A percentile compares a stretch with the other conserved stretches of the same genome.
These are phyloP conservation scores for Geotrichum citri-aurantii DNA, from an alignment of 1,139 yeast species.

Conservation along the genomic window DNA sequence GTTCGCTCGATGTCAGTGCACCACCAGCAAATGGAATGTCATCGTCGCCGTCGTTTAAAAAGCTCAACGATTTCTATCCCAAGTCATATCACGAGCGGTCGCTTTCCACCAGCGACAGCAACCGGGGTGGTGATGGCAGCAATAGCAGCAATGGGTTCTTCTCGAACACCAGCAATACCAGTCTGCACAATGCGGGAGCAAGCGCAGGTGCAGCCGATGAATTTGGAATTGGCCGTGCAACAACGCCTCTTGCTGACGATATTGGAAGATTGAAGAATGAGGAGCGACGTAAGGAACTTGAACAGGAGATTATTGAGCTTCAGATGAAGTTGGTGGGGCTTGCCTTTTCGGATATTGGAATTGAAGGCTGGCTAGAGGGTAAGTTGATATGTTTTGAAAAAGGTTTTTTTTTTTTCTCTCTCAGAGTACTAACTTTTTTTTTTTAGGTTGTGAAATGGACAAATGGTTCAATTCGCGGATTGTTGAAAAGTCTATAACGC, in stretches of 20 bases:
- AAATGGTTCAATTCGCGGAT: constrained; percentile 28
- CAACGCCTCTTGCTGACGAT: constrained; percentile 33
- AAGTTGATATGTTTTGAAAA: constrained; percentile 5
- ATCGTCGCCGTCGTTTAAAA: constrained; percentile 9
- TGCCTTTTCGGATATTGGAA: constrained; percentile 30
- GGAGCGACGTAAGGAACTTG: constrained; percentile 29
- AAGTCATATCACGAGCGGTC: constrained; percentile 3
- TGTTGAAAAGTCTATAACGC: constrained; percentile 19
- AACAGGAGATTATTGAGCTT: constrained; percentile 25
- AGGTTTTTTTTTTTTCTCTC: no score
- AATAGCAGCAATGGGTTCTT: constrained; percentile 28
- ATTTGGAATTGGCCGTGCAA: constrained; percentile 23
- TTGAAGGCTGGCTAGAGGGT: constrained; percentile 29
- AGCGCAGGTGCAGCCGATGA: background rate
- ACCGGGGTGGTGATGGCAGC: constrained; percentile 26
- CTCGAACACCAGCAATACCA: constrained; percentile 1
- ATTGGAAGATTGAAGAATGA: constrained; percentile 33
- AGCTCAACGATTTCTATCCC: constrained; percentile 9
- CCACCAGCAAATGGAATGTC: background rate
- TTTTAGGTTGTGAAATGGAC: constrained; percentile 31
- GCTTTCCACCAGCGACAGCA: constrained; percentile 21
- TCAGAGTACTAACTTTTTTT: constrained; percentile 7
- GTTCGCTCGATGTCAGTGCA: constrained; percentile 17
- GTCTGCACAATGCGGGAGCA: background rate
- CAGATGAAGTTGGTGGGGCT: constrained; percentile 30